phyloP scores from a whole-genome alignment of 1,284 basidiomycete genomes.

The Cryptococcus sp. region DNA sequence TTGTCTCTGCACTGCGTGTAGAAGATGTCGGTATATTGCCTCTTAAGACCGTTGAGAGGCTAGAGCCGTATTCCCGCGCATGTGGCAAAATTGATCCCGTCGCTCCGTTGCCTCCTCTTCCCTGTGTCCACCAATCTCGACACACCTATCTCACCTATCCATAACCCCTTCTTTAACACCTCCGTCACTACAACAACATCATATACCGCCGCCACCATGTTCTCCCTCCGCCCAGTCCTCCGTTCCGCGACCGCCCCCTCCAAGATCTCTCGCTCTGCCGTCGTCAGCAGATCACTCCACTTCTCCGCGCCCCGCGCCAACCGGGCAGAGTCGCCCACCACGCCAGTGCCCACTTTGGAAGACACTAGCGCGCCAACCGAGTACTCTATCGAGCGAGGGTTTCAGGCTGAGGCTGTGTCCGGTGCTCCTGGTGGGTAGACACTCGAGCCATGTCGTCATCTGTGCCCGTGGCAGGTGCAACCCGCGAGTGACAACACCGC shows the following conservation, averaged over 20 bases:
- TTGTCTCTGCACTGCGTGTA: slow-evolving; percentile 39
- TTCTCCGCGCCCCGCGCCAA: slow-evolving; percentile 7
- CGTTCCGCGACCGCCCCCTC: background rate
- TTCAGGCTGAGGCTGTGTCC: slow-evolving; percentile 43
- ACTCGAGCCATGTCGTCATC: background rate
- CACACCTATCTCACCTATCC: too few relatives aligned
- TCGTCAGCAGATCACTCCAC: slow-evolving; percentile 5
- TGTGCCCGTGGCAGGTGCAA: slow-evolving; percentile 1
- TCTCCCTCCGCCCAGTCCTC: slow-evolving; percentile 11
- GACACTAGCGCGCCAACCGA: slow-evolving; percentile 13
- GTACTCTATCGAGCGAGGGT: slow-evolving; percentile 4
- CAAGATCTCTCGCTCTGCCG: background rate
- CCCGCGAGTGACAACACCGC: background rate
- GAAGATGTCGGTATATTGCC: slow-evolving; percentile 52
- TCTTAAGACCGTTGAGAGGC: slow-evolving; percentile 38
- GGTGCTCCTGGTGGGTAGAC: slow-evolving; percentile 46
- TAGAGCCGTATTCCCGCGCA: too few relatives aligned
- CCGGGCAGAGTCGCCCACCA: slow-evolving; percentile 2
- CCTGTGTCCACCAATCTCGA: too few relatives aligned
- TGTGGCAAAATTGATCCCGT: too few relatives aligned
- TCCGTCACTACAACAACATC: background rate
- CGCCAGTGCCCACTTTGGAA: slow-evolving; percentile 7
- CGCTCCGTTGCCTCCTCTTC: too few relatives aligned
- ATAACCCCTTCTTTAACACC: background rate
- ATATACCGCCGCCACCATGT: slow-evolving; percentile 6